Base-by-base conservation (phyloP, 2,329 filamentous ascomycete genomes). In the Sarocladiaceae sp. region DNA sequence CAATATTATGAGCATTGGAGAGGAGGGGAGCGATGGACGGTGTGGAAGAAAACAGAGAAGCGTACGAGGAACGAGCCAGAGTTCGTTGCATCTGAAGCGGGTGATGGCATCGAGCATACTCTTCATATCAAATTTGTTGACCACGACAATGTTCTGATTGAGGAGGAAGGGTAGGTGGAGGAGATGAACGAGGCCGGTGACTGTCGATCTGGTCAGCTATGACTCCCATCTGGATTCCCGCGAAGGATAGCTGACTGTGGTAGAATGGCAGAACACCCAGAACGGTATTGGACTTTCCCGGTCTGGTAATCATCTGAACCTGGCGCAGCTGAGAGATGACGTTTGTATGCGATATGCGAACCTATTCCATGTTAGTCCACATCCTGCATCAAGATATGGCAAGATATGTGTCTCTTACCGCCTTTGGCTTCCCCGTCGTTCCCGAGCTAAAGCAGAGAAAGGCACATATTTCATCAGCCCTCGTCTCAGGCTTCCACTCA, bases 391-490 rank as follows among this genome's bases (percentile, higher is more conserved):
- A 7, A 21, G 20, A 7, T 23, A n/a, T 40, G 11, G 20, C 7
- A 12, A 40, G 35, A 13, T 11, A 3, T 13, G 21, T 7, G 9
- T 13, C 7, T 13, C 35, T 4, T 40, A 40, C 35, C 16, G 35
- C 35, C 6, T 40, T 40, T 9, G 35, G 35, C 20, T 24, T 40
- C 21, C 35, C 35, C 11, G 35, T 40, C 16, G 35, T 40, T 2
- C 35, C 35, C 9, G 35, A 40, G 3, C 15, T 40, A 16, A 40
- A 40, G 35, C 9, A 9, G 11, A 40, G 7, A 23, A 40, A 40
- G 3, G 35, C 35, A 40, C 18, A 20, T 21, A 21, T 23, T 19
- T 16, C 15, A 4, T n/a, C 16, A 13, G 16, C 4, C 3, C 35
- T n/a, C 12, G 7, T 19, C 13, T n/a, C 21, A 9, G 35, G 21